Evolutionary conservation across 495 filamentous ascomycete genomes (phyloP).

Genomic region (Achaetomiella virescens): DNA sequence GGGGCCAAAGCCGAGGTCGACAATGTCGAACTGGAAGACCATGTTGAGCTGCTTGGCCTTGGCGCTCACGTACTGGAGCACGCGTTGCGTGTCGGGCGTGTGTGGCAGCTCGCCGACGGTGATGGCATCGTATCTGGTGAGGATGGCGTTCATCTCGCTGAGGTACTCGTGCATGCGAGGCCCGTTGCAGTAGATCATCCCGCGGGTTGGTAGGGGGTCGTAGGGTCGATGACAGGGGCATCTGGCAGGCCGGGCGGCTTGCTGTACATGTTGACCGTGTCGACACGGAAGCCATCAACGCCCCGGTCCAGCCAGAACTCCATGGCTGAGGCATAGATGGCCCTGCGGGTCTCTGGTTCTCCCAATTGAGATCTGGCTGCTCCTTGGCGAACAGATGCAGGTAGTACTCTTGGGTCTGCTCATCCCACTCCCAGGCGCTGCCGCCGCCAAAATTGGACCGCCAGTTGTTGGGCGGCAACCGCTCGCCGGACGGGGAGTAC

Average conservation of each 20-base stretch:
- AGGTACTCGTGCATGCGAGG: conserved; percentile 63
- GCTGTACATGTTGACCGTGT: conserved; percentile 54
- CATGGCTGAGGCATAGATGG: conserved; percentile 60
- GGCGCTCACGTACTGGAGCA: conserved; percentile 52
- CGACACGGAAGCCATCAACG: conserved; percentile 65
- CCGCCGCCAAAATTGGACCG: conserved; percentile 47
- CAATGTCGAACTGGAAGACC: conserved; percentile 68
- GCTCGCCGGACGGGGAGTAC: conserved; percentile 52
- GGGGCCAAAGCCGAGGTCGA: conserved; percentile 53
- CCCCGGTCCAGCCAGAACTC: conserved; percentile 66
- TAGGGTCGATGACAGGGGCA: conserved; percentile 47
- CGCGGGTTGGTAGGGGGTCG: conserved; percentile 38
- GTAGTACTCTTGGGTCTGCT: conserved; percentile 60
- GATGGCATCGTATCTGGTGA: conserved; percentile 59
- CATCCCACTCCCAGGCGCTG: conserved; percentile 59
- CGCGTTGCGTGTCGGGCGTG: conserved; percentile 49
- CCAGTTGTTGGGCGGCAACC: conserved; percentile 68
- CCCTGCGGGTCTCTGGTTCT: conserved; percentile 53
- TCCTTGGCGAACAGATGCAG: conserved; percentile 59
- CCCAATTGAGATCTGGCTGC: conserved; percentile 74
- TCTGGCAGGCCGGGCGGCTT: conserved; percentile 25
- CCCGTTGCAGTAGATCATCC: conserved; percentile 54
- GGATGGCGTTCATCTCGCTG: conserved; percentile 51
- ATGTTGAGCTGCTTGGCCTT: conserved; percentile 61
- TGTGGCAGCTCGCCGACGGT: conserved; percentile 68